Percentiles rank a stretch among this genome's conserved stretches.
Conservation (phyloP, 2,329 filamentous ascomycete species). For the Aspergillus costaricaensis region DNA sequence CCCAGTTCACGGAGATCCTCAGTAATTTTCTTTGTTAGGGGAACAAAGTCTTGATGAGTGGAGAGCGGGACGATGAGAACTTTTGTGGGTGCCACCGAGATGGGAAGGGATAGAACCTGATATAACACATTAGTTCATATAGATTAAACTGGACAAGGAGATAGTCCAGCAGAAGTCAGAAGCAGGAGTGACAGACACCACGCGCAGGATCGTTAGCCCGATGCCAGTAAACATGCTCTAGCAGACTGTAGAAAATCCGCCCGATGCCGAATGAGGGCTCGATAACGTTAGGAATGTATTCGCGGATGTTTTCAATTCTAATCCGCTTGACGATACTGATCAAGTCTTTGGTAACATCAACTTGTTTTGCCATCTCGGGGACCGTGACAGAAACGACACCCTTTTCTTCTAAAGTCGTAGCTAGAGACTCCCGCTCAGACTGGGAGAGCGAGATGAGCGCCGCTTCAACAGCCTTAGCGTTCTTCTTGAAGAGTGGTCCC, state of each 20-base stretch:
- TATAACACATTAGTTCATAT: slow-evolving; percentile 13
- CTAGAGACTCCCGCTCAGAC: slow-evolving; percentile 75
- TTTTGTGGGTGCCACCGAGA: slow-evolving; percentile 83
- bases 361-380: slow-evolving; percentile 63
- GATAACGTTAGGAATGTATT: slow-evolving; percentile 94
- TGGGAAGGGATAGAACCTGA: slow-evolving; percentile 72
- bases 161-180: no score
- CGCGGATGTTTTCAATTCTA: slow-evolving; percentile 77
- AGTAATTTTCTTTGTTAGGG: slow-evolving; percentile 72
- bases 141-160: background rate
- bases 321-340: slow-evolving; percentile 82
- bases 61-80: slow-evolving; percentile 90
- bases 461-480: slow-evolving; percentile 80
- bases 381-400: slow-evolving; percentile 40
- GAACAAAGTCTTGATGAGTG: slow-evolving; percentile 75
- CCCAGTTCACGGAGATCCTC: slow-evolving; percentile 73
- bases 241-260: slow-evolving; percentile 85
- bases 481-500: slow-evolving; percentile 92
- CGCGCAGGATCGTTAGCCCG: slow-evolving; percentile 81
- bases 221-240: slow-evolving; percentile 96
- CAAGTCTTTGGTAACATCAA: slow-evolving; percentile 76
- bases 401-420: slow-evolving; percentile 76
- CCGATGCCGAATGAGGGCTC: slow-evolving; percentile 98
- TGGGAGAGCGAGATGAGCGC: slow-evolving; percentile 76
- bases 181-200: slow-evolving; percentile 63